Conservation (phyloP, 306 rosid species). For the Abrus precatorius region DNA sequence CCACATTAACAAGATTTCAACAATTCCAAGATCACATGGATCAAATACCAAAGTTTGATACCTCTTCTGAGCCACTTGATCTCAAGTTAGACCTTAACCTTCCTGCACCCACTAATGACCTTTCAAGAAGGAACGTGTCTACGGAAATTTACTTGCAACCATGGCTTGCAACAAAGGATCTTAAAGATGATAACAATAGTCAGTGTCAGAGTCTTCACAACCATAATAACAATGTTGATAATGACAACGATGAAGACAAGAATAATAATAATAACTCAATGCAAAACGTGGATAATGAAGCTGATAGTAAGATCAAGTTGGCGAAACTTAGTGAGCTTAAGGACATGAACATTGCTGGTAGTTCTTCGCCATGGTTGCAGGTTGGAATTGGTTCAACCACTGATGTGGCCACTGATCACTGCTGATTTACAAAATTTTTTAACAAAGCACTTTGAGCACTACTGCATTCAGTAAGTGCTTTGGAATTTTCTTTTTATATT, state of each 20-base stretch:
- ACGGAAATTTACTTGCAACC: slow-evolving; percentile 71
- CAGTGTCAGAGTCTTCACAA: slow-evolving; percentile 41
- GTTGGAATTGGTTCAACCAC: slow-evolving; percentile 87
- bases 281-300: slow-evolving; percentile 76
- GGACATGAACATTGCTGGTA: slow-evolving; percentile 71
- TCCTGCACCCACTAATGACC: slow-evolving; percentile 67
- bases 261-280: slow-evolving; percentile 45
- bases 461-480: slow-evolving; percentile 24
- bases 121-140: slow-evolving; percentile 44
- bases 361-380: slow-evolving; percentile 91
- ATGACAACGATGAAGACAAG: slow-evolving; percentile 50
- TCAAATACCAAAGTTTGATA: slow-evolving; percentile 60
- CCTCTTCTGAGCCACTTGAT: slow-evolving; percentile 63
- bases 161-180: slow-evolving; percentile 56
- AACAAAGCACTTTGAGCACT: slow-evolving; percentile 39
- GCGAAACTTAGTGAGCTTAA: slow-evolving; percentile 91
- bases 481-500: slow-evolving; percentile 19
- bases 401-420: slow-evolving; percentile 66
- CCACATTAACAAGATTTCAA: slow-evolving; percentile 71
- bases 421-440: slow-evolving; percentile 26
- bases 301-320: slow-evolving; percentile 76
- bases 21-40: slow-evolving; percentile 73
- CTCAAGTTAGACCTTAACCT: slow-evolving; percentile 87
- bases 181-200: slow-evolving; percentile 49
- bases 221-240: slow-evolving; percentile 29